Evolutionary conservation across 2,329 filamentous ascomycete species (phyloP).

Genomic region (Geosmithia morbida): DNA sequence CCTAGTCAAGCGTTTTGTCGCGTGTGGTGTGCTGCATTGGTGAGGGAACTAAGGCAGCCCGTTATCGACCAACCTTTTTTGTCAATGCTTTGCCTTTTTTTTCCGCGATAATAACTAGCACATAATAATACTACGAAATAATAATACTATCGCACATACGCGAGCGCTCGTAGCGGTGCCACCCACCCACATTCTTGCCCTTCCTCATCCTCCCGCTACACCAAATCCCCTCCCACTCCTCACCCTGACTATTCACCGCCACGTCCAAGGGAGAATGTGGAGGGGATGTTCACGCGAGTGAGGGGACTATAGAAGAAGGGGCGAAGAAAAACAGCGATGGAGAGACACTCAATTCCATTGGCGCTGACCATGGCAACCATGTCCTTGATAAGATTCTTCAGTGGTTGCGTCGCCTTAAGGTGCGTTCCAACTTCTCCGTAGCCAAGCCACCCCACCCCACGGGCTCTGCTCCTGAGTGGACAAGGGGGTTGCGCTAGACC

Average conservation of each 20-base stretch:
- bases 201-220: not conserved
- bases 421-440: not conserved
- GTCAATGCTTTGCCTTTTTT: too few species aligned
- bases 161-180: not conserved
- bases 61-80: too few species aligned
- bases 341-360: not conserved
- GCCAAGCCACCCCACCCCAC: not conserved
- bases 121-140: too few species aligned
- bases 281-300: not conserved
- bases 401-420: not conserved
- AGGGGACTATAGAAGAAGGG: not conserved
- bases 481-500: not conserved
- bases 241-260: not conserved
- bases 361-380: not conserved
- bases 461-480: not conserved
- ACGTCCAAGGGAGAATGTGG: not conserved
- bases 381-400: not conserved
- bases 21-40: too few species aligned
- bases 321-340: not conserved
- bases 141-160: not conserved
- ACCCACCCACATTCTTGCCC: not conserved
- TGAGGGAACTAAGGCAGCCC: too few species aligned
- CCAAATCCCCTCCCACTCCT: not conserved
- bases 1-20: too few species aligned
- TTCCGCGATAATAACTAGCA: too few species aligned